These are phyloP conservation scores for Acacia acuminata DNA, from an alignment of 306 rosid genomes.

Conservation along the genomic window DNA sequence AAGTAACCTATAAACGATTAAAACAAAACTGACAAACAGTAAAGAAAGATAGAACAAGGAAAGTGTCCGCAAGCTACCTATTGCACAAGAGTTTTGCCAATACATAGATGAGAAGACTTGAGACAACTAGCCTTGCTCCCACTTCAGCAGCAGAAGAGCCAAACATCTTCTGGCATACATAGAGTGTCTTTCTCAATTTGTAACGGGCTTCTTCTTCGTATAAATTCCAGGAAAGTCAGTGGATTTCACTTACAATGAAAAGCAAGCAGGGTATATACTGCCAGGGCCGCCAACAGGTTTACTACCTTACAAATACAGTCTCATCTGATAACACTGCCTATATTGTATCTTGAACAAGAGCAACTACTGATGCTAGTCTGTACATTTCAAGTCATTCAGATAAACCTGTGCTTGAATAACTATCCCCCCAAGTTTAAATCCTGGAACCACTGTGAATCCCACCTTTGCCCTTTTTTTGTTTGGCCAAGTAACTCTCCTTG, in stretches of 20 bases:
- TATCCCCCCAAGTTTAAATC: slow-evolving; percentile 71
- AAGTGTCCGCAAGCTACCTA: slow-evolving; percentile 44
- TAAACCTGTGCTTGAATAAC: slow-evolving; percentile 91
- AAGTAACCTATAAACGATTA: slow-evolving; percentile 34
- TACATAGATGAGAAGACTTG: slow-evolving; percentile 18
- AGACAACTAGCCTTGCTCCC: slow-evolving; percentile 18
- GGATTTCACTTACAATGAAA: slow-evolving; percentile 13
- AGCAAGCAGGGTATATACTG: slow-evolving; percentile 10
- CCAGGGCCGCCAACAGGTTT: slow-evolving; percentile 21
- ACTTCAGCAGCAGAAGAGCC: slow-evolving; percentile 27
- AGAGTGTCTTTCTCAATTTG: slow-evolving; percentile 18
- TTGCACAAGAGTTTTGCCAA: slow-evolving; percentile 2
- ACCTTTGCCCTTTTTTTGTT: slow-evolving; percentile 71
- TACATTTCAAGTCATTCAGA: slow-evolving; percentile 47
- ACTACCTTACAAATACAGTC: slow-evolving; percentile 13
- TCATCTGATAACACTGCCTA: slow-evolving; percentile 17
- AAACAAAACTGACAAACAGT: slow-evolving; percentile 32
- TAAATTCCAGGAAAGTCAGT: slow-evolving; percentile 12
- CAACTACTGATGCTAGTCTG: slow-evolving; percentile 35
- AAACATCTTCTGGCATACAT: slow-evolving; percentile 16
- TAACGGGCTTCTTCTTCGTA: background rate
- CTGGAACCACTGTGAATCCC: slow-evolving; percentile 90
- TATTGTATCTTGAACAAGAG: slow-evolving; percentile 14
- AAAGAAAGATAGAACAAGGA: slow-evolving; percentile 15
- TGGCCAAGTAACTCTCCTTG: slow-evolving; percentile 54